Evolutionary conservation across 345 rosid genomes (phyloP).

Genomic region (Hibiscus trionum): DNA sequence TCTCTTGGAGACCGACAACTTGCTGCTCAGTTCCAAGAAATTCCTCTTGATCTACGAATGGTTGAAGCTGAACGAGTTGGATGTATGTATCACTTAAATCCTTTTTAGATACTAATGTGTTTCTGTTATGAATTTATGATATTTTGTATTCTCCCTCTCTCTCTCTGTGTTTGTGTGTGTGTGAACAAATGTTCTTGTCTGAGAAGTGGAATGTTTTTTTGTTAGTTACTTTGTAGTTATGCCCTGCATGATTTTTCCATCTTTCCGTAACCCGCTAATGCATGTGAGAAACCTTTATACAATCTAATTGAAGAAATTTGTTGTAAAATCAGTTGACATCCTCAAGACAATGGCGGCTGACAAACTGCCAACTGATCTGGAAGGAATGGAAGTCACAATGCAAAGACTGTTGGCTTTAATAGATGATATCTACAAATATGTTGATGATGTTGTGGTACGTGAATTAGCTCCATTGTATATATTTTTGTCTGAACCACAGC

Average conservation of each 20-base stretch:
- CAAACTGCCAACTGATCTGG: slow-evolving; percentile 90
- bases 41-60: slow-evolving; percentile 96
- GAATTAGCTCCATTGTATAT: neutral
- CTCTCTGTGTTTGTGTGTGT: neutral
- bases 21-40: slow-evolving; percentile 94
- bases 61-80: slow-evolving; percentile 91
- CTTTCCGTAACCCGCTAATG: neutral
- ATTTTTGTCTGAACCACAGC: neutral
- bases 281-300: neutral
- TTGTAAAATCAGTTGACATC: slow-evolving; percentile 45
- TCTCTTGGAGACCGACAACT: slow-evolving; percentile 75
- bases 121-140: neutral
- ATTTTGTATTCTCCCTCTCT: neutral
- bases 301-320: slow-evolving; percentile 3
- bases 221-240: neutral
- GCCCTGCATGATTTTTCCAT: neutral
- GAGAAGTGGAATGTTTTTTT: neutral
- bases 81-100: slow-evolving; percentile 46
- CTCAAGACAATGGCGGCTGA: slow-evolving; percentile 66
- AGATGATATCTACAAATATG: slow-evolving; percentile 70
- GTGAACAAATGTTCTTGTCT: neutral
- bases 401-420: slow-evolving; percentile 58
- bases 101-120: neutral
- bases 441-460: slow-evolving; percentile 86
- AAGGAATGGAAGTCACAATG: slow-evolving; percentile 94